A percentile compares a stretch with the other conserved stretches of the same genome.
phyloP scores from a whole-genome alignment of 306 rosid genomes.

The Glycine soja region DNA sequence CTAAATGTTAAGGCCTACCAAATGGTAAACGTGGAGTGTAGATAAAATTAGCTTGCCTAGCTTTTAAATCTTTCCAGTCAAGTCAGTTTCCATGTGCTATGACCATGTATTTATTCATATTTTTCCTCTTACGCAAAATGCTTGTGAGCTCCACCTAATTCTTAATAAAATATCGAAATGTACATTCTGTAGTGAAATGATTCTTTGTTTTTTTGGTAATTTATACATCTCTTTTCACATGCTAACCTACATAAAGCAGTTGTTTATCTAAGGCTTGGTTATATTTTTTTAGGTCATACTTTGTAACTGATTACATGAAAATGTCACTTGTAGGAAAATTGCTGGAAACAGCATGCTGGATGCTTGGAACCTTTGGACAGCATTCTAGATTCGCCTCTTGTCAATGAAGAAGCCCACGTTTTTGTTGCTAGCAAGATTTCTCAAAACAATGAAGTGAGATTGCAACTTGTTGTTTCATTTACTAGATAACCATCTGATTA shows the following conservation, averaged over 20 bases:
- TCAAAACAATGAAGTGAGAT: constrained; percentile 45
- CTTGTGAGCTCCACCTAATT: constrained; percentile 18
- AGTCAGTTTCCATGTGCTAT: background rate
- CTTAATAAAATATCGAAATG: constrained; percentile 16
- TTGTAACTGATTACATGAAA: constrained; percentile 28
- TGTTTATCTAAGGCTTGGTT: constrained; percentile 23
- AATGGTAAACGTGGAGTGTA: constrained; percentile 1
- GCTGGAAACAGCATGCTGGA: constrained; percentile 74
- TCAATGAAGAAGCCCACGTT: constrained; percentile 55
- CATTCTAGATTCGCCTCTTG: constrained; percentile 70
- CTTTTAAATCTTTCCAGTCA: constrained; percentile 33
- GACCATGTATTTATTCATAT: constrained; percentile 4
- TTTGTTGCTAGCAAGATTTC: constrained; percentile 16
- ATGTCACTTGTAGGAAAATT: constrained; percentile 70
- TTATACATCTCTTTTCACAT: constrained; percentile 30
- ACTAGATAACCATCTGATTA: background rate
- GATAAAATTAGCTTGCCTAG: constrained; percentile 1
- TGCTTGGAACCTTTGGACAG: constrained; percentile 74
- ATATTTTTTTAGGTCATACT: background rate
- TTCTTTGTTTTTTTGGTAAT: background rate
- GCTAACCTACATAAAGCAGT: constrained; percentile 25
- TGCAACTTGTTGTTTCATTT: constrained; percentile 27
- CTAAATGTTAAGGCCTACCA: constrained; percentile 22
- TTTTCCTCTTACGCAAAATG: constrained; percentile 39
- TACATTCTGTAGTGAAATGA: background rate